Percentiles rank a stretch among this genome's conserved stretches.
These are phyloP conservation scores for Naumovozyma baii DNA, from an alignment of 805 yeast species.

Conservation along the genomic window DNA sequence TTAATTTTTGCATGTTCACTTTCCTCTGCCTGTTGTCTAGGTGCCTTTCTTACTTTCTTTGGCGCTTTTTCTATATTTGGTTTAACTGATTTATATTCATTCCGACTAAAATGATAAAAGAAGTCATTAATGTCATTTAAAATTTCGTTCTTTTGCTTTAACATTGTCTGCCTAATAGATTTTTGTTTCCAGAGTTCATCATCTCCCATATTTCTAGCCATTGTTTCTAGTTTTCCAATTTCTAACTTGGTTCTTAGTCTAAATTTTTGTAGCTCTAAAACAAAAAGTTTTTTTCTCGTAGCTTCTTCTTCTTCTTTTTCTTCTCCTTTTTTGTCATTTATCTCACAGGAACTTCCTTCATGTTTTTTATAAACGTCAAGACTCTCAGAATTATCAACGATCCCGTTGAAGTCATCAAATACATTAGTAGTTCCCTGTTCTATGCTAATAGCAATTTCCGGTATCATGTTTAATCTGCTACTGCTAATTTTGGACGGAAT, in stretches of 20 bases:
- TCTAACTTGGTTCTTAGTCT: constrained; percentile 1
- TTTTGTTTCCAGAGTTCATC: neutral
- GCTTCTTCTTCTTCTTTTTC: neutral
- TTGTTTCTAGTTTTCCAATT: neutral
- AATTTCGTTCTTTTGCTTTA: neutral
- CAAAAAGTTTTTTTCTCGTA: neutral
- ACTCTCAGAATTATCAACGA: too few relatives aligned
- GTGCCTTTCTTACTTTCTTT: neutral
- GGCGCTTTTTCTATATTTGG: neutral
- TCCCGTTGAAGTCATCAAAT: too few relatives aligned
- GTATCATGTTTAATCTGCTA: too few relatives aligned
- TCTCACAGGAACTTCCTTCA: too few relatives aligned
- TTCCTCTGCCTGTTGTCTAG: neutral
- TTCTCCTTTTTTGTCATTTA: too few relatives aligned
- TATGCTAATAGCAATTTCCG: too few relatives aligned
- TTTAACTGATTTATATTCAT: neutral
- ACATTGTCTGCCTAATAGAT: neutral
- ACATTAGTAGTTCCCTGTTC: too few relatives aligned
- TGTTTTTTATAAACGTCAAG: too few relatives aligned
- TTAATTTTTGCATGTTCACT: too few relatives aligned
- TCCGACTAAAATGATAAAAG: neutral
- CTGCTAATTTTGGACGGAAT: too few relatives aligned
- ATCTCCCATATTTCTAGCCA: neutral
- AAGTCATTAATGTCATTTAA: constrained; percentile 1
- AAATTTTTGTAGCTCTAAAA: neutral